Evolutionary conservation across 345 rosid genomes (phyloP).

Genomic region (Tarenaya hassleriana): DNA sequence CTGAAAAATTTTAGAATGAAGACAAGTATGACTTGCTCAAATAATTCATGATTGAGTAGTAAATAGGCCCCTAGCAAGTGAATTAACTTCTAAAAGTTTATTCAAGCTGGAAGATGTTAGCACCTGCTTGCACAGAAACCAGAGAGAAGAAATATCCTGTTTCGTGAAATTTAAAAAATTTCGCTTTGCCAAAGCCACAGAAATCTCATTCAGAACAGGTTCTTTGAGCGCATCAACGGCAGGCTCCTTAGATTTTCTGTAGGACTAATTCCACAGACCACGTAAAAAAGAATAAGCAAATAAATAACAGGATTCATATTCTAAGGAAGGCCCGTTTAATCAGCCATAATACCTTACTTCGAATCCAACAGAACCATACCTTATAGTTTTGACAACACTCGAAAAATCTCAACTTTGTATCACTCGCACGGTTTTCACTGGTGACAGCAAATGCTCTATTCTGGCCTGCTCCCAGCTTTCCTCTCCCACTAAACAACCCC

Average conservation of each 20-base stretch:
- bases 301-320: background rate
- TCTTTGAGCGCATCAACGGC: constrained; percentile 72
- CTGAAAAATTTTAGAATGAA: constrained; percentile 32
- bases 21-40: background rate
- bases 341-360: background rate
- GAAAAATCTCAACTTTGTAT: constrained; percentile 61
- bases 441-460: constrained; percentile 82
- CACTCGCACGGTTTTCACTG: constrained; percentile 93
- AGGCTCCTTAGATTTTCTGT: constrained; percentile 56
- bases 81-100: background rate
- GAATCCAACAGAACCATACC: constrained; percentile 36
- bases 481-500: constrained; percentile 80
- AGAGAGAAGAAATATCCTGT: constrained; percentile 73
- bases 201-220: constrained; percentile 70
- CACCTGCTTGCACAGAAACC: constrained; percentile 96
- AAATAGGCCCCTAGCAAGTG: background rate
- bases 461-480: constrained; percentile 70
- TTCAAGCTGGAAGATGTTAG: constrained; percentile 9
- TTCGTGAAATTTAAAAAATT: constrained; percentile 57
- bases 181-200: constrained; percentile 50
- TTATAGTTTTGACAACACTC: constrained; percentile 87
- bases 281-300: constrained; percentile 10
- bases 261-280: constrained; percentile 38
- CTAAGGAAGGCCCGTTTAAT: background rate
- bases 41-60: background rate